Evolutionary conservation across 441 rosid genomes (phyloP).

Genomic region (Kokia cookei): DNA sequence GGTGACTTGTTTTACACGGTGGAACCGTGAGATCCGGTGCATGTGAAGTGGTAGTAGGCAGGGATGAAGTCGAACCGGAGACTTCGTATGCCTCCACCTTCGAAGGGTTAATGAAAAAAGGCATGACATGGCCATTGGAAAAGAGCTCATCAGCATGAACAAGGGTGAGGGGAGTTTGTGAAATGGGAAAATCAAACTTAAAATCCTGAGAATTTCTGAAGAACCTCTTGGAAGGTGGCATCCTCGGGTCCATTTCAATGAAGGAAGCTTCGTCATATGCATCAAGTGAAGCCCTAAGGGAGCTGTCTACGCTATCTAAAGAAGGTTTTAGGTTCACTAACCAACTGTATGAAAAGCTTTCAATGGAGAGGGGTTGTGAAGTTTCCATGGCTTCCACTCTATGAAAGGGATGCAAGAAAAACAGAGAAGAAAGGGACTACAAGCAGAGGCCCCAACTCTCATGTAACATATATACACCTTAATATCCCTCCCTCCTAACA

Average conservation of each 20-base stretch:
- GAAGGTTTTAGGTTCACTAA: constrained; percentile 69
- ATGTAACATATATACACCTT: constrained; percentile 27
- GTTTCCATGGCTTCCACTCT: constrained; percentile 41
- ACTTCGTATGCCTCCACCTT: constrained; percentile 29
- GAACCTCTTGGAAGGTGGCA: constrained; percentile 92
- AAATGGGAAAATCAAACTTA: constrained; percentile 72
- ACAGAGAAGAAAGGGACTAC: constrained; percentile 5
- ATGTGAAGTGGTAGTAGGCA: constrained; percentile 24
- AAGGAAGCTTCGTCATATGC: constrained; percentile 67
- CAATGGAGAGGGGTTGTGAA: constrained; percentile 72
- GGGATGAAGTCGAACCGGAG: constrained; percentile 23
- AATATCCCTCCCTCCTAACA: constrained; percentile 28
- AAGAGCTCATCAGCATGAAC: constrained; percentile 91
- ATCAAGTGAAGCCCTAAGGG: constrained; percentile 50
- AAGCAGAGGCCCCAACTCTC: constrained; percentile 12
- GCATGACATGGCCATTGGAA: constrained; percentile 70
- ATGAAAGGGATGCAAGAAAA: background rate
- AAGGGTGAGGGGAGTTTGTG: constrained; percentile 40
- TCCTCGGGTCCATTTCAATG: constrained; percentile 94
- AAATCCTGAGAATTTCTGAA: constrained; percentile 58
- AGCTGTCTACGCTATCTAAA: constrained; percentile 40
- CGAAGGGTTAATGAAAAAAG: constrained; percentile 31
- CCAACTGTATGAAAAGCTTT: constrained; percentile 93
- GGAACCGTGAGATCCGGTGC: constrained; percentile 23
- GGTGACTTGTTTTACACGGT: constrained; percentile 18